Base-by-base conservation (phyloP, 352 stramenopile genomes). In the Phytophthora brassicae region DNA sequence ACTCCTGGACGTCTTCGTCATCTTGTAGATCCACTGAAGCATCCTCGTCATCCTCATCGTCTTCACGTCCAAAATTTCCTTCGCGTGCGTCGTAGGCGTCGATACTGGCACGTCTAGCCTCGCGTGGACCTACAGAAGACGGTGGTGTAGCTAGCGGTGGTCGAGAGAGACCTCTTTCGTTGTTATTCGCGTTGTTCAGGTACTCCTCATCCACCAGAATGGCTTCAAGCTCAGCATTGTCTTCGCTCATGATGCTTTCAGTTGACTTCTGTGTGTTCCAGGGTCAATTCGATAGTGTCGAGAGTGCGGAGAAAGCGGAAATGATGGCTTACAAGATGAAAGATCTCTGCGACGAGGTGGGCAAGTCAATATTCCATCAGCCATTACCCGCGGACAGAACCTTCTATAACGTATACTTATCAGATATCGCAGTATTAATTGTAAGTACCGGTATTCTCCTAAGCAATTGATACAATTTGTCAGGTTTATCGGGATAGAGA, bases 131-230 rank as follows among this genome's bases (percentile, higher is more conserved):
- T 42, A 52, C 4, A 38, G 35, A 57, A 54, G 36, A 42, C 20
- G 50, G 17, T 39, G 46, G 28, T 19, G 38, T 8, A 23, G 20
- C 29, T 47, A 41, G 6, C 14, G 31, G 19, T 23, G 55, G 28
- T 0, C 41, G 50, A 19, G 19, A 26, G 0, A 55, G 60, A 36
- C 56, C 68, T 24, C 57, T 26, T n/a, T 68, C 56, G n/a, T 38
- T 41, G 20, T 28, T 59, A 42, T 48, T 53, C 31, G 64, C 56
- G 22, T 41, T 58, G 26, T 44, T 38, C 16, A 72, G n/a, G 42
- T 74, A 66, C n/a, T 72, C 65, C 46, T 74, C 69, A 31, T 74
- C 65, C 39, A 74, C 69, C 16, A 77, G 36, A 16, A 72, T 74
- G 23, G 50, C 42, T 26, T 60, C 60, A 2, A 68, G 24, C 35